A percentile compares a stretch with the other conserved stretches of the same genome.
Conservation (phyloP, 2,329 filamentous ascomycete genomes). For the Pseudocercospora macadamiae region DNA sequence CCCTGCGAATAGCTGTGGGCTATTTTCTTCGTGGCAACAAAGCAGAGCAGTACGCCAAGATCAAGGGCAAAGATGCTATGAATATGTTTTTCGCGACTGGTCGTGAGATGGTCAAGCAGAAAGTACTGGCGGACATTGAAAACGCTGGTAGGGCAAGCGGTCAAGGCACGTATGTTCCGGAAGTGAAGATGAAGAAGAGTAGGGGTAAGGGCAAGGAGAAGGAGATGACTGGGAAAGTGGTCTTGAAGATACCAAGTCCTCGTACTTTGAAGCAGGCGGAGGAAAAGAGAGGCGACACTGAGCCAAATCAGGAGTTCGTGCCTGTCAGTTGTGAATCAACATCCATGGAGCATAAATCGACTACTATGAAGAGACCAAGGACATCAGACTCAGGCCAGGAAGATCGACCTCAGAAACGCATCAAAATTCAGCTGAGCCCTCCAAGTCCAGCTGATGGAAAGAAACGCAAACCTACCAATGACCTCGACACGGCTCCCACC, state of each 20-base stretch:
- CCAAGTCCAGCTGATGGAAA: background rate
- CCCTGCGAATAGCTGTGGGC: background rate
- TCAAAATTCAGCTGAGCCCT: background rate
- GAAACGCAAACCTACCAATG: conserved; percentile 35
- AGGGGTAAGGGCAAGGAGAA: too few species aligned
- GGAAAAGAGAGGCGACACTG: background rate
- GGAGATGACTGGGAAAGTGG: too few species aligned
- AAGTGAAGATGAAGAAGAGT: too few species aligned
- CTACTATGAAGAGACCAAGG: background rate
- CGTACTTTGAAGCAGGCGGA: too few species aligned
- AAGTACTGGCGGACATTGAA: background rate
- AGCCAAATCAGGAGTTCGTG: background rate
- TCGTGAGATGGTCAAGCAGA: background rate
- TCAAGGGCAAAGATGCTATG: background rate
- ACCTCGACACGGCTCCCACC: conserved; percentile 48
- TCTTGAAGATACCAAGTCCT: too few species aligned
- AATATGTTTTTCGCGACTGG: background rate
- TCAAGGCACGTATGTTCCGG: background rate
- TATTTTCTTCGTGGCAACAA: background rate
- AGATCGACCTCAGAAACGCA: background rate
- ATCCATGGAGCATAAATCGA: too few species aligned
- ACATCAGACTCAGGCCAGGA: background rate
- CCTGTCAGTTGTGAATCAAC: background rate
- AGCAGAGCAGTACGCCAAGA: background rate
- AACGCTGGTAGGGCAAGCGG: background rate